Evolutionary conservation across 1,284 basidiomycete species (phyloP).

Genomic region (Trametes pubescens): DNA sequence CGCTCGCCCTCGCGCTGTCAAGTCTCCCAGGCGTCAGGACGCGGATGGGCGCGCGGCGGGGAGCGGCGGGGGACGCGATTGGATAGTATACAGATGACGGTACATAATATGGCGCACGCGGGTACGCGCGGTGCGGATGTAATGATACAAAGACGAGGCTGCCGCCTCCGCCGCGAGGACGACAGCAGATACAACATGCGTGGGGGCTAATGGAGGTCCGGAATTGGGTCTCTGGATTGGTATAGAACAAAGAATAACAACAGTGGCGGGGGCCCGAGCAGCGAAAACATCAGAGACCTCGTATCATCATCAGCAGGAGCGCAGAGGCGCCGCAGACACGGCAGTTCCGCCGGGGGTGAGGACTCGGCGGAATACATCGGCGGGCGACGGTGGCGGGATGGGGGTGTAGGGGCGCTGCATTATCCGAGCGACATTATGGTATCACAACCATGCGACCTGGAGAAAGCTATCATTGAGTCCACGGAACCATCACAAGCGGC

Average conservation of each 20-base stretch:
- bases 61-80: not conserved
- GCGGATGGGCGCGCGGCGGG: not conserved
- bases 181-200: not conserved
- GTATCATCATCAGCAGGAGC: not conserved
- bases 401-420: slow-evolving; percentile 1
- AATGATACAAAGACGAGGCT: slow-evolving; percentile 4
- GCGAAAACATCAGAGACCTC: not conserved
- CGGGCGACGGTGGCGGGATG: not conserved
- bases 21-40: not conserved
- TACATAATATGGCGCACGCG: slow-evolving; percentile 10
- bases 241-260: slow-evolving; percentile 1
- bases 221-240: slow-evolving; percentile 1
- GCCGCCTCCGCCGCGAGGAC: not conserved
- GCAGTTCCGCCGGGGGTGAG: not conserved
- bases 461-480: slow-evolving; percentile 7
- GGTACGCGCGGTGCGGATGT: not conserved
- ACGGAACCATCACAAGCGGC: slow-evolving; percentile 7
- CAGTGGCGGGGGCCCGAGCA: not conserved
- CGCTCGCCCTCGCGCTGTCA: not conserved
- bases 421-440: slow-evolving; percentile 18
- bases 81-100: slow-evolving; percentile 14
- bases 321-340: not conserved
- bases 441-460: slow-evolving; percentile 8
- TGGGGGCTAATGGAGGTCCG: slow-evolving; percentile 9
- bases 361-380: not conserved